A percentile compares a stretch with the other conserved stretches of the same genome.
Conservation (phyloP, 164 flowering plant species). For the Malania oleifera region DNA sequence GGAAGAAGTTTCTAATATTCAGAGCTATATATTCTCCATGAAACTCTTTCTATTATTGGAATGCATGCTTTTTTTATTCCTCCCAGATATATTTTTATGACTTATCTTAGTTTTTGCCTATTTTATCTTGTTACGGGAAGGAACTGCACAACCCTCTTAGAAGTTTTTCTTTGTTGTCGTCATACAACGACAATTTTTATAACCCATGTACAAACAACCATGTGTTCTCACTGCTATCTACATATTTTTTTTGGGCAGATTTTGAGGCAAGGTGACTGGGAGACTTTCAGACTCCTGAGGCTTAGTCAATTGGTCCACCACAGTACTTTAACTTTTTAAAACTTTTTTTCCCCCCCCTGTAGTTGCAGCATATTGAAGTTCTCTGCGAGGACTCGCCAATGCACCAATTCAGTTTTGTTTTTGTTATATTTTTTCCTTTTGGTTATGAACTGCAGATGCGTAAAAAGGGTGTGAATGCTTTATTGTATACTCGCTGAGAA, state of each 20-base stretch:
- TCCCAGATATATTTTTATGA: too few species aligned
- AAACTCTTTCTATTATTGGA: too few species aligned
- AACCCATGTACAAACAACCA: too few species aligned
- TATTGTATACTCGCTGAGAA: slow-evolving; percentile 9
- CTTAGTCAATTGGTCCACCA: slow-evolving; percentile 6
- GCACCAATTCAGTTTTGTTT: slow-evolving; percentile 15
- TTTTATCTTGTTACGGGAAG: too few species aligned
- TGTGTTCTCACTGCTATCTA: too few species aligned
- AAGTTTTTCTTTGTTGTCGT: too few species aligned
- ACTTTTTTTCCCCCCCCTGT: slow-evolving; percentile 20
- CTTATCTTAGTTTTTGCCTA: neutral
- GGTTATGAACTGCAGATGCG: slow-evolving; percentile 9
- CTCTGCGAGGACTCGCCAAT: slow-evolving; percentile 16
- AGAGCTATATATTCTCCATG: too few species aligned
- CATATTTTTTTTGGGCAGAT: slow-evolving; percentile 21
- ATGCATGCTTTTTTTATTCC: too few species aligned
- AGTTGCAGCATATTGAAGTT: slow-evolving; percentile 23
- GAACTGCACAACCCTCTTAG: too few species aligned
- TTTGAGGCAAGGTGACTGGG: slow-evolving; percentile 25
- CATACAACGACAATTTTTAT: too few species aligned
- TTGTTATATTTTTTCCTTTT: slow-evolving; percentile 14
- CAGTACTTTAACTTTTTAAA: slow-evolving; percentile 14
- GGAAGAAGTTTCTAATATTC: too few species aligned
- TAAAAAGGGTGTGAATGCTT: slow-evolving; percentile 7
- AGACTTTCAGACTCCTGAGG: slow-evolving; percentile 2